Base-by-base conservation (phyloP, 257 asterid genomes). In the Nicotiana tomentosiformis region DNA sequence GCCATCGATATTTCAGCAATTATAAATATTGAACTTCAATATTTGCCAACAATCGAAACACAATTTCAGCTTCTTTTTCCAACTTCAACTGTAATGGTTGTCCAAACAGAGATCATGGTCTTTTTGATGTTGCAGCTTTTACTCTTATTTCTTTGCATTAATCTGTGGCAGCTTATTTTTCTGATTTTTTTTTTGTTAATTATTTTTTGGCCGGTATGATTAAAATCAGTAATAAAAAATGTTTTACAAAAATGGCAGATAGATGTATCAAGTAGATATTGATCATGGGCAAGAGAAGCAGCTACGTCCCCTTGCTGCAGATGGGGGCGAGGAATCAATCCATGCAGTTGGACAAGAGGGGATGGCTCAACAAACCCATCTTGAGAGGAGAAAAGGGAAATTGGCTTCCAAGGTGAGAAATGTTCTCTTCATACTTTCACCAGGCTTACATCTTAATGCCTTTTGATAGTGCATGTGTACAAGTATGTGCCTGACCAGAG, bases 251-350 rank as follows among this genome's bases (percentile, higher is more conserved):
- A 84, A 39, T 84, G 83, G 56, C 87, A 90, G 97, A 88, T 84
- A 90, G 80, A 93, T 93, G 96, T 83, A 82, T 85, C 87, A 83
- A 65, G 84, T 88, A 55, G 92, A 87, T 29, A 86, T 90, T 61
- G 89, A 90, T 76, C 85, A 81, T 69, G 90, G 86, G 56, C 94
- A 85, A 35, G 93, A 86, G 83, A 89, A 81, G 64, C 81, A 81
- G 39, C 86, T 89, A 5, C 84, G 83, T 43, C 87, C 79, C 66
- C 77, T 64, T 85, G 87, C 85, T 7, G 84, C 80, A 66, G 88
- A 81, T 79, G 89, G 79, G 78, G 88, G 79, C 82, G 90, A 85
- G 83, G 92, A 84, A 77, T 77, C 90, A 33, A 70, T 65, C 65
- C 81, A 56, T 74, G 84, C 82, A 23, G 72, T 85, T 60, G 91